A percentile compares a stretch with the other conserved stretches of the same genome.
Conservation (phyloP, 768 basidiomycete species). For the Collybia nuda region DNA sequence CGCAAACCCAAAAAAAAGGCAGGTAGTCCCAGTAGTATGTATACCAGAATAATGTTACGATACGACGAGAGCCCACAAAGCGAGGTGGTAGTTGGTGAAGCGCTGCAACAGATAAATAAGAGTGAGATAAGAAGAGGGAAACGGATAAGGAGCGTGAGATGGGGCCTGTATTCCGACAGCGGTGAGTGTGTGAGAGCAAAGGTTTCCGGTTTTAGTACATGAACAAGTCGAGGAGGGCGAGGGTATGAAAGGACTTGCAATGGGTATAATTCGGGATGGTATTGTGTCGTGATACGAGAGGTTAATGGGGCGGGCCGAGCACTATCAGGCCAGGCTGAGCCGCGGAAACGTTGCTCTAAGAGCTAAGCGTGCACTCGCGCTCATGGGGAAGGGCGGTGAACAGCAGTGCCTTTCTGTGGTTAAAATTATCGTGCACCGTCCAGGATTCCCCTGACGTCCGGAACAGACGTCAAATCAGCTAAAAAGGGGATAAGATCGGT, state of each 20-base stretch:
- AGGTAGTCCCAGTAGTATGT: constrained; percentile 3
- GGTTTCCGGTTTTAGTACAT: constrained; percentile 3
- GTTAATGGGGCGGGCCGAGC: not conserved
- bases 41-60: constrained; percentile 1
- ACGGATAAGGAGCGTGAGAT: constrained; percentile 1
- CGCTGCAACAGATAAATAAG: constrained; percentile 1
- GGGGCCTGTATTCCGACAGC: constrained; percentile 2
- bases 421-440: constrained; percentile 69
- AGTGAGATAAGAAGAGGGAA: not conserved
- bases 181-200: not conserved
- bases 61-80: not conserved
- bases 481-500: constrained; percentile 95
- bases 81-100: not conserved
- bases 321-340: not conserved
- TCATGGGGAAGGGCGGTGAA: too few relatives aligned
- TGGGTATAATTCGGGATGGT: constrained; percentile 10
- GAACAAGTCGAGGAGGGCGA: constrained; percentile 7
- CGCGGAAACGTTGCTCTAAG: not conserved
- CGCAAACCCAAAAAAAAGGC: constrained; percentile 1
- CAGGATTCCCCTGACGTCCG: constrained; percentile 88
- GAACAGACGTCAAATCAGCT: constrained; percentile 77
- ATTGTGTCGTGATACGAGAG: not conserved
- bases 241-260: constrained; percentile 12
- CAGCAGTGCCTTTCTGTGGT: not conserved
- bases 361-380: not conserved